Evolutionary conservation across 352 stramenopile genomes (phyloP).

Genomic region (Globisporangium acanthophoron): DNA sequence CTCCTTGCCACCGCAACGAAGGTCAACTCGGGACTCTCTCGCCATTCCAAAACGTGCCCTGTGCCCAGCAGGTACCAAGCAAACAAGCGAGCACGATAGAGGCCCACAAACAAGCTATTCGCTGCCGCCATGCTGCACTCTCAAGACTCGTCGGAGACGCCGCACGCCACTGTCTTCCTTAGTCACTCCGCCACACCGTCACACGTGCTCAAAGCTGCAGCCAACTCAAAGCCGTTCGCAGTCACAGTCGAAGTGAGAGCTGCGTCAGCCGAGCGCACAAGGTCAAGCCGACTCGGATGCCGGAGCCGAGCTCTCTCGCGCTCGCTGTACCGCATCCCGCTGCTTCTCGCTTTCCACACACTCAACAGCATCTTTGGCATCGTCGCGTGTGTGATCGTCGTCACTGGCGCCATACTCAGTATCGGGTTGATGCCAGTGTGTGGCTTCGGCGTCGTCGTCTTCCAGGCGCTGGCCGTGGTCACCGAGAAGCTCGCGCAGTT

Average conservation of each 20-base stretch:
- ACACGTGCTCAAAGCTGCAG: background rate
- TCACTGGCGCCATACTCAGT: conserved; percentile 18
- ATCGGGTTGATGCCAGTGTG: conserved; percentile 18
- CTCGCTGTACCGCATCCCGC: background rate
- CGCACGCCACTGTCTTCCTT: background rate
- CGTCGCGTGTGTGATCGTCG: conserved; percentile 16
- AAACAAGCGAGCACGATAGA: no score
- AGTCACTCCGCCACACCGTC: no score
- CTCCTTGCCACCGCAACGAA: no score
- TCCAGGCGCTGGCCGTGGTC: conserved; percentile 18
- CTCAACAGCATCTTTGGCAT: conserved; percentile 20
- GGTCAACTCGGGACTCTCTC: no score
- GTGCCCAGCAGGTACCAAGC: no score
- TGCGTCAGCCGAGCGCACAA: background rate
- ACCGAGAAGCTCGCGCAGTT: conserved; percentile 16
- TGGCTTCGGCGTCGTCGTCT: conserved; percentile 18
- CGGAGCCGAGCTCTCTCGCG: background rate
- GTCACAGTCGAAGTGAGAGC: background rate
- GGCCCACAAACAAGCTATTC: no score
- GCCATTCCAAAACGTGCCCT: no score
- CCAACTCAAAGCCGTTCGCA: background rate
- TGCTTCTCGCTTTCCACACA: conserved; percentile 19
- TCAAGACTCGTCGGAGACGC: background rate
- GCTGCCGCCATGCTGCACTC: conserved; percentile 35
- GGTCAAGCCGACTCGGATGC: background rate